These are phyloP conservation scores for Paradendryphiella salina DNA, from an alignment of 2,329 filamentous ascomycete species.

Conservation along the genomic window DNA sequence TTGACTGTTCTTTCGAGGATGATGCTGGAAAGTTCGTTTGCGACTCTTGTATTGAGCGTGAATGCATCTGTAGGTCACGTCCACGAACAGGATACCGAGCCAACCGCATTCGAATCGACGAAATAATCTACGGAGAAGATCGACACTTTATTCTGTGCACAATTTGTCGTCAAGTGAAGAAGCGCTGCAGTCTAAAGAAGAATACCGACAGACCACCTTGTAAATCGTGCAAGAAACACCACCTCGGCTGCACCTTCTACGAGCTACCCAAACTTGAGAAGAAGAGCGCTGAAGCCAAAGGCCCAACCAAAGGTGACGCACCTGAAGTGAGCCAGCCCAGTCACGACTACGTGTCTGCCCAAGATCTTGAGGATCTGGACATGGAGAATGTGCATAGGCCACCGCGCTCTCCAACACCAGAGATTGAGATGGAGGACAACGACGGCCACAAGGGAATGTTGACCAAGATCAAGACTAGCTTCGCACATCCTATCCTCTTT, in stretches of 20 bases:
- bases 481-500: conserved; percentile 50
- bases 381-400: conserved; percentile 3
- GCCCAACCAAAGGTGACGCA: conserved; percentile 1
- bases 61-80: conserved; percentile 18
- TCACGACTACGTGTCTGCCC: conserved; percentile 15
- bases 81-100: conserved; percentile 24
- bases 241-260: conserved; percentile 39
- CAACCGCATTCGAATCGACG: conserved; percentile 26
- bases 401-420: conserved; percentile 26
- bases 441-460: conserved; percentile 30
- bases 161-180: conserved; percentile 33
- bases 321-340: conserved; percentile 7
- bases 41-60: conserved; percentile 22
- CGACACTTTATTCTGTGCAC: conserved; percentile 31
- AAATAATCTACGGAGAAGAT: conserved; percentile 23
- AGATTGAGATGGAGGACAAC: conserved; percentile 34
- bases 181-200: conserved; percentile 39
- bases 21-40: conserved; percentile 23
- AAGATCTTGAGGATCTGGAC: conserved; percentile 23
- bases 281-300: conserved; percentile 1
- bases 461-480: conserved; percentile 45
- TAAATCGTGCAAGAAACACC: conserved; percentile 34
- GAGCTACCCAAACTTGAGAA: conserved; percentile 21
- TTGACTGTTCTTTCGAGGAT: conserved; percentile 30
- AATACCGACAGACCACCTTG: conserved; percentile 39